Evolutionary conservation across 139 green algal genomes (phyloP).

Genomic region (Chlamydomonas schloesseri): DNA sequence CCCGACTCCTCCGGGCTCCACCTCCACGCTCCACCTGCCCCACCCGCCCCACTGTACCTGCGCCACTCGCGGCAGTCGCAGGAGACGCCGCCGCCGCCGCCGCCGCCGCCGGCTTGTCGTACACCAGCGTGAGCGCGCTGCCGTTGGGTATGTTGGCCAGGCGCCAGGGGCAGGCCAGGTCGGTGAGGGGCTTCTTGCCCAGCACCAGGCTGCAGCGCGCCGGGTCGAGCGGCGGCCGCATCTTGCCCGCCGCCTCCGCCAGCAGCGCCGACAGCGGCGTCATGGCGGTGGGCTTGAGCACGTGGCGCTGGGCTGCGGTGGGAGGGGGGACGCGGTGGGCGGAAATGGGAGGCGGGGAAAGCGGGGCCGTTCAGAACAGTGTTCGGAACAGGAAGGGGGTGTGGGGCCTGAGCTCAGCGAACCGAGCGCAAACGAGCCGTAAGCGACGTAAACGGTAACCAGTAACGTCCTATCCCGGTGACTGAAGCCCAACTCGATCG

Average conservation of each 20-base stretch:
- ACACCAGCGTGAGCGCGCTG: conserved; percentile 11
- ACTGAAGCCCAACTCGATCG: too few relatives aligned
- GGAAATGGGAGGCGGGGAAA: not conserved
- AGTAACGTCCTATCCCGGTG: too few relatives aligned
- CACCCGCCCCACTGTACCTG: too few relatives aligned
- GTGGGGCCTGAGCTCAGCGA: too few relatives aligned
- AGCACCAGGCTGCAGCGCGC: not conserved
- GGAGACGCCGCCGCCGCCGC: too few relatives aligned
- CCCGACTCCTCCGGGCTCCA: too few relatives aligned
- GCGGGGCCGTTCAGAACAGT: not conserved
- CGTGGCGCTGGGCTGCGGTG: conserved; percentile 20
- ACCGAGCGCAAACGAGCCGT: too few relatives aligned
- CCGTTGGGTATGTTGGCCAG: conserved; percentile 45
- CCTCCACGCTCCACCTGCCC: too few relatives aligned
- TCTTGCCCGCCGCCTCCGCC: conserved; percentile 26
- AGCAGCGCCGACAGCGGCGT: conserved; percentile 10
- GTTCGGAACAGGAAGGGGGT: not conserved
- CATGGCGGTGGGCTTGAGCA: conserved; percentile 43
- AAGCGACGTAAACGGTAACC: not conserved
- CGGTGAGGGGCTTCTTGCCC: conserved; percentile 27
- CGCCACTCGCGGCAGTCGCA: too few relatives aligned
- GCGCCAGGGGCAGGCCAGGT: conserved; percentile 42
- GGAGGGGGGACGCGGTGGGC: too few relatives aligned
- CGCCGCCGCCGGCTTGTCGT: not conserved
- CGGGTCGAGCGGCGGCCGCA: conserved; percentile 43